A percentile compares a stretch with the other conserved stretches of the same genome.
Evolutionary conservation across 2,329 filamentous ascomycete genomes (phyloP).

Genomic region (Phialophora expanda): DNA sequence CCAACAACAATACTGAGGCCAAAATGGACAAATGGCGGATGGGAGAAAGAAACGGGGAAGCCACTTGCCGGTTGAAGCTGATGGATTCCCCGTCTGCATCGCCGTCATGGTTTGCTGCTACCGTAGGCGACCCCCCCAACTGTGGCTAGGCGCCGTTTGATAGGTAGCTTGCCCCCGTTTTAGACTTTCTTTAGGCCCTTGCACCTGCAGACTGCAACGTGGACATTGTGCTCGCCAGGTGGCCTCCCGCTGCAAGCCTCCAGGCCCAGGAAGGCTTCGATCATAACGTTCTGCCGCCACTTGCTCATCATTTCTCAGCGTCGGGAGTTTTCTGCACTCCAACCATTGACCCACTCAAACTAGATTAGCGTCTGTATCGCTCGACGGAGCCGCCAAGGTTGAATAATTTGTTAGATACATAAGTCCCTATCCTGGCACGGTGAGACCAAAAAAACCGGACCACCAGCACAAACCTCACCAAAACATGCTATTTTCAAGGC

Average conservation of each 20-base stretch:
- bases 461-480: too few relatives aligned
- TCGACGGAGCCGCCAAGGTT: conserved; percentile 12
- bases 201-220: conserved; percentile 17
- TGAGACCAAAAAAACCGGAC: too few relatives aligned
- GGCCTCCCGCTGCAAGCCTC: conserved; percentile 14
- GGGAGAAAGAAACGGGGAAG: conserved; percentile 23
- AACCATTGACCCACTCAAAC: neutral
- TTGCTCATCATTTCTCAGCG: neutral
- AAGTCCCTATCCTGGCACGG: too few relatives aligned
- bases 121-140: neutral
- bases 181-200: conserved; percentile 6
- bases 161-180: conserved; percentile 17
- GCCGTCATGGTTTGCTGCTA: conserved; percentile 16
- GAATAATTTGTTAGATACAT: too few relatives aligned
- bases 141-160: conserved; percentile 9
- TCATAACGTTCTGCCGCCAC: conserved; percentile 7
- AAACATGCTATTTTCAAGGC: too few relatives aligned
- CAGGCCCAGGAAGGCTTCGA: conserved; percentile 4
- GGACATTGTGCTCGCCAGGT: conserved; percentile 13
- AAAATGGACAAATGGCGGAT: conserved; percentile 25
- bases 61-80: conserved; percentile 5
- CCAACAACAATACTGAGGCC: conserved; percentile 9
- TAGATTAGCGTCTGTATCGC: neutral
- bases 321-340: neutral
- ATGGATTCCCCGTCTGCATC: conserved; percentile 9